A percentile compares a stretch with the other conserved stretches of the same genome.
phyloP scores from a whole-genome alignment of 164 flowering plant genomes.

The Chimonanthus praecox region DNA sequence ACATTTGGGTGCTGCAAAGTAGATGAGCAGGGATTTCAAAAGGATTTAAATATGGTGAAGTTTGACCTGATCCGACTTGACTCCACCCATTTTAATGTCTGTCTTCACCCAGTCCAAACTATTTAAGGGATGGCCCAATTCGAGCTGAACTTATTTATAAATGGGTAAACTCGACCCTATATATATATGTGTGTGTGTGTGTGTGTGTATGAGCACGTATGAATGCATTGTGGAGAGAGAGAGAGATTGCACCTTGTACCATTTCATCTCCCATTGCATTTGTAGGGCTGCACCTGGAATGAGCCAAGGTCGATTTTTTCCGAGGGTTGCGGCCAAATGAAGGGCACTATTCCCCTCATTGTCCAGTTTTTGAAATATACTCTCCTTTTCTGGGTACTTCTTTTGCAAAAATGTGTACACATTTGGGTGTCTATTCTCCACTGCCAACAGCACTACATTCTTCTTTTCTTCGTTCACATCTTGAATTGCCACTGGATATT shows the following conservation, averaged over 20 bases:
- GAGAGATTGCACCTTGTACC: slow-evolving; percentile 32
- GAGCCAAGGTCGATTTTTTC: slow-evolving; percentile 32
- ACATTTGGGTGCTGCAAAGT: too few species aligned
- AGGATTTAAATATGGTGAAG: too few species aligned
- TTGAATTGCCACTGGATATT: slow-evolving; percentile 30
- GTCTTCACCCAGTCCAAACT: too few species aligned
- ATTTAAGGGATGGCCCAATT: too few species aligned
- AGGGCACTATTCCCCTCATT: slow-evolving; percentile 32
- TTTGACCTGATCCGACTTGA: too few species aligned
- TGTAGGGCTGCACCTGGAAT: slow-evolving; percentile 40
- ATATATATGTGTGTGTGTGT: too few species aligned
- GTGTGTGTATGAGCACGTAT: too few species aligned
- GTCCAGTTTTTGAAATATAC: slow-evolving; percentile 25
- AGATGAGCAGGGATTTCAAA: too few species aligned
- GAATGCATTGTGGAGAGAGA: neutral
- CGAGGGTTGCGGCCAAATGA: slow-evolving; percentile 32
- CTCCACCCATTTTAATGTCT: too few species aligned
- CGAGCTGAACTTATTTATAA: too few species aligned
- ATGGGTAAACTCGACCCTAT: too few species aligned
- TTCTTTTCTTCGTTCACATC: slow-evolving; percentile 26
- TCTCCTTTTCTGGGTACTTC: slow-evolving; percentile 13
- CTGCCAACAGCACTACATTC: slow-evolving; percentile 33
- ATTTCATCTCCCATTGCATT: slow-evolving; percentile 45
- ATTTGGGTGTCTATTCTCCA: slow-evolving; percentile 36
- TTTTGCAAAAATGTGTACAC: slow-evolving; percentile 20